A percentile compares a stretch with the other conserved stretches of the same genome.
phyloP scores from a whole-genome alignment of 2,329 filamentous ascomycete genomes.

The Claviceps purpurea region DNA sequence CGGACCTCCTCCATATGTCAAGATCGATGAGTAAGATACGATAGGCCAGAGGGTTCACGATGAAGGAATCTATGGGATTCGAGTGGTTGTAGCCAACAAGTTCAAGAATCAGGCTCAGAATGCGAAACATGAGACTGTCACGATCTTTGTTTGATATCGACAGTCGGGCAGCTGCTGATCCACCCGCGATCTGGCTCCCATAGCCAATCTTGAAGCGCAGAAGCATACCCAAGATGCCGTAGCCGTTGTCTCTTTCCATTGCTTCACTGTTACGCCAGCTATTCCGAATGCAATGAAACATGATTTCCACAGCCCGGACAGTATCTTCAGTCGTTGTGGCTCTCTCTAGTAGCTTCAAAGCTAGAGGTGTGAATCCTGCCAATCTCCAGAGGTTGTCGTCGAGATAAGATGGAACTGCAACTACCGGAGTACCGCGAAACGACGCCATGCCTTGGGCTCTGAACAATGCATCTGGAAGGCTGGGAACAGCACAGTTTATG shows the following conservation, averaged over 20 bases:
- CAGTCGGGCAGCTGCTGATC: constrained; percentile 24
- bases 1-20: constrained; percentile 79
- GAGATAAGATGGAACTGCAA: constrained; percentile 67
- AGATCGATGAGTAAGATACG: constrained; percentile 83
- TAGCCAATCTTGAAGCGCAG: constrained; percentile 70
- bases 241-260: constrained; percentile 93
- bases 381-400: constrained; percentile 90
- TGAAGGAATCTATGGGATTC: constrained; percentile 76
- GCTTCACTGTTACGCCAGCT: constrained; percentile 98
- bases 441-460: constrained; percentile 69
- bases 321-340: constrained; percentile 58
- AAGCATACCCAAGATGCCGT: constrained; percentile 73
- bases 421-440: constrained; percentile 69
- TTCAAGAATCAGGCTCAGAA: constrained; percentile 64
- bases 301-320: constrained; percentile 64
- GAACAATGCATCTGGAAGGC: constrained; percentile 77
- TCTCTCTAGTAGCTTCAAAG: constrained; percentile 71
- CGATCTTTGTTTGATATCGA: constrained; percentile 37
- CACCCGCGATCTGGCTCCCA: constrained; percentile 17
- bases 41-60: constrained; percentile 91
- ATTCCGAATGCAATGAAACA: constrained; percentile 73
- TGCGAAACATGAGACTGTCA: constrained; percentile 42
- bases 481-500: constrained; percentile 78
- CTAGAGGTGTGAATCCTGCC: constrained; percentile 78
- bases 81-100: constrained; percentile 81